Percentiles rank a stretch among this genome's conserved stretches.
Conservation (phyloP, 1,139 yeast genomes). For the Hansenula sp. region DNA sequence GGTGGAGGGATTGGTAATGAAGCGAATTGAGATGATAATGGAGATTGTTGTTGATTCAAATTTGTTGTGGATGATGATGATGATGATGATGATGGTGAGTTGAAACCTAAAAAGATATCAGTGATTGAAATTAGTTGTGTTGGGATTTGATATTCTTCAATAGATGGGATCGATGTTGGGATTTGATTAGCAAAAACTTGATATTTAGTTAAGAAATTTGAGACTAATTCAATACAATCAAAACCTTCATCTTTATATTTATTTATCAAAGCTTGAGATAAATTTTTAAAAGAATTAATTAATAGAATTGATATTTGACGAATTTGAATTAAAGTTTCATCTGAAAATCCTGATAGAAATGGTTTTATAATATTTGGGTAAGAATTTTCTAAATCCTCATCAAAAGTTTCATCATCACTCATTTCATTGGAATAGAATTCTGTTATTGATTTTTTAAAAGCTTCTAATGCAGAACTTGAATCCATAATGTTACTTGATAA, state of each 20-base stretch:
- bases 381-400: slow-evolving; percentile 29
- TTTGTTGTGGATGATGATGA: not conserved
- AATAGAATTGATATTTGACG: slow-evolving; percentile 44
- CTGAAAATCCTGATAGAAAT: slow-evolving; percentile 49
- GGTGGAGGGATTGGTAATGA: slow-evolving; percentile 4
- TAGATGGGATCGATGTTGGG: slow-evolving; percentile 9
- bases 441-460: slow-evolving; percentile 19
- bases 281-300: slow-evolving; percentile 40
- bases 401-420: slow-evolving; percentile 21
- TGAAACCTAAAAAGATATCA: slow-evolving; percentile 15
- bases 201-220: slow-evolving; percentile 7
- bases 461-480: slow-evolving; percentile 29
- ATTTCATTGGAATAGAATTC: slow-evolving; percentile 13
- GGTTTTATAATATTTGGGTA: slow-evolving; percentile 44
- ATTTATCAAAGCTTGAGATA: slow-evolving; percentile 52
- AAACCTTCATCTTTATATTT: slow-evolving; percentile 37
- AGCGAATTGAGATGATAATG: not conserved
- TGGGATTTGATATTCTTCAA: slow-evolving; percentile 11
- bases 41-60: not conserved
- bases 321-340: slow-evolving; percentile 36
- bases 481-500: slow-evolving; percentile 67
- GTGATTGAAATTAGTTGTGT: slow-evolving; percentile 11
- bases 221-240: slow-evolving; percentile 9
- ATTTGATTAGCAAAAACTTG: slow-evolving; percentile 5
- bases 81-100: slow-evolving; percentile 6